A percentile compares a stretch with the other conserved stretches of the same genome.
These are phyloP conservation scores for Candida taoyuanica DNA, from an alignment of 805 yeast genomes.

Conservation along the genomic window DNA sequence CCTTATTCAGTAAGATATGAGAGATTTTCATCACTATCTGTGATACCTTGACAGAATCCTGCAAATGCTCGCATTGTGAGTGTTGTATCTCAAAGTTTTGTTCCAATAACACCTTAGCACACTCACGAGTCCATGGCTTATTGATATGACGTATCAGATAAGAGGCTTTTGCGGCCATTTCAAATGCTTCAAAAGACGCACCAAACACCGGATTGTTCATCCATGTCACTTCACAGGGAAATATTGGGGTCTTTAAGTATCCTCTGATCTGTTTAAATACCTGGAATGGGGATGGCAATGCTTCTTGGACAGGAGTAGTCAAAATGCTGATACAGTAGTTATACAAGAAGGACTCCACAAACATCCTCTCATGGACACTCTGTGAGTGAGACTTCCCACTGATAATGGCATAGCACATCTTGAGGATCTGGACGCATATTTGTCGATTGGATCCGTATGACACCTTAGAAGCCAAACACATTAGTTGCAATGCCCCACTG, in stretches of 20 bases:
- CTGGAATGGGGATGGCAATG: conserved; percentile 39
- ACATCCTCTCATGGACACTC: conserved; percentile 34
- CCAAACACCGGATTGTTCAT: conserved; percentile 41
- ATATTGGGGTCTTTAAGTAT: conserved; percentile 32
- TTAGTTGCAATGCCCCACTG: conserved; percentile 34
- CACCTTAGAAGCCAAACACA: conserved; percentile 37
- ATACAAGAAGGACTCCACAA: conserved; percentile 41
- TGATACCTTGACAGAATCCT: conserved; percentile 17
- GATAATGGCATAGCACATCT: conserved; percentile 34
- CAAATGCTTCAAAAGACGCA: conserved; percentile 33
- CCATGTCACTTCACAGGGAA: conserved; percentile 35
- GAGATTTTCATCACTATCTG: conserved; percentile 21
- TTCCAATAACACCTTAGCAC: conserved; percentile 18
- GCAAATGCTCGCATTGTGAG: conserved; percentile 13
- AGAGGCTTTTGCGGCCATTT: conserved; percentile 33
- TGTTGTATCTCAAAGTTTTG: no score
- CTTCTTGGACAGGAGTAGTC: conserved; percentile 30
- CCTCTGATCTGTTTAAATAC: conserved; percentile 32
- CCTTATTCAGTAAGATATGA: conserved; percentile 17
- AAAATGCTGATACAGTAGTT: conserved; percentile 37
- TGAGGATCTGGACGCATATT: conserved; percentile 26
- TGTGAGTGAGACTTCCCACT: no score
- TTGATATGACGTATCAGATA: conserved; percentile 23
- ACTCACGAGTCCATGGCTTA: conserved; percentile 6
- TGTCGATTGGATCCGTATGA: conserved; percentile 20